Base-by-base conservation (phyloP, 768 basidiomycete genomes). In the Tricholomella constricta region DNA sequence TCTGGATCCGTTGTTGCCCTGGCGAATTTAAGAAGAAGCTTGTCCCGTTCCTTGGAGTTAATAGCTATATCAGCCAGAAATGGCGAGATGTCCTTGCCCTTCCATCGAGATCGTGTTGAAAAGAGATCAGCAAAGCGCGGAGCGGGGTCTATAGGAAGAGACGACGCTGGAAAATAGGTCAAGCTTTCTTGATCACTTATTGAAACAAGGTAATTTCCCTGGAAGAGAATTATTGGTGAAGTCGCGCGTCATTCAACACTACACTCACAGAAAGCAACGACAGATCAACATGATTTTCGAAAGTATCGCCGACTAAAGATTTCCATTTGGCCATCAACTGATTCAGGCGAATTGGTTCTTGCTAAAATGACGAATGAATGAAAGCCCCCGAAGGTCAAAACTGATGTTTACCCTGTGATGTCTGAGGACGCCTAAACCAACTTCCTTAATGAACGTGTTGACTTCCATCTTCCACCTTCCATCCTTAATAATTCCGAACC, bases 61-160 rank as follows among this genome's bases (percentile, higher is more conserved):
- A 94, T 76, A 0, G 87, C 87, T 50, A 97, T 84, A 56, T 93
- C 93, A 6, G 76, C 69, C 11, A 98, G 72, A 72, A 95, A 98
- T 4, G 89, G 90, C 23, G 73, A 70, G 54, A 98, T 89, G 15
- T 95, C 92, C 11, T 88, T 84, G 6, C 78, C 80, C 62, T 79
- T 84, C 92, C 93, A 94, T 40, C 81, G 81, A 19, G 81, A 57
- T 5, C 87, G 83, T 8, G 87, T 88, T 34, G 91, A 75, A 76
- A 99, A 99, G 14, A 98, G 80, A 57, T 96, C 92, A 11, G 81
- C 69, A 72, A 98, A 98, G 14, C 96, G 86, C 7, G 83, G 80
- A 1, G 86, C 76, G 5, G 95, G 88, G 45, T 92, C 88, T 0
- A 81, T 67, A 1, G 95, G 90, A 22, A 98, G 83, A 1, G 72